Percentiles rank a stretch among this genome's conserved stretches.
Conservation (phyloP, 352 stramenopile genomes). For the Phytophthora hybrid region DNA sequence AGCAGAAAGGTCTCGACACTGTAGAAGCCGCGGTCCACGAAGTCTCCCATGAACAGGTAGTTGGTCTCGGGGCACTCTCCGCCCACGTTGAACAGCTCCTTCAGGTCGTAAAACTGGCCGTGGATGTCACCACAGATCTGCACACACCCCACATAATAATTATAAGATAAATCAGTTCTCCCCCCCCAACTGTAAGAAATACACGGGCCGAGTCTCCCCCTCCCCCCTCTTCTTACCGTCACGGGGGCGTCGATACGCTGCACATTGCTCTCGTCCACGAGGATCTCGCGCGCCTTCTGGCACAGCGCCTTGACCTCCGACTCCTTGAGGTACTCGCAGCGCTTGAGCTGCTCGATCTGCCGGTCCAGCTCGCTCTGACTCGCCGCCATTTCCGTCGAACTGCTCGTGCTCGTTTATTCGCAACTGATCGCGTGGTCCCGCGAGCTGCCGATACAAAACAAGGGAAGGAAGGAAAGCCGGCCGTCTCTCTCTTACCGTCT, state of each 20-base stretch:
- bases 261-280: slow-evolving; percentile 99
- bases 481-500: background rate
- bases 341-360: slow-evolving; percentile 92
- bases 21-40: slow-evolving; percentile 99
- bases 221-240: slow-evolving; percentile 85
- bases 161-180: slow-evolving; percentile 10
- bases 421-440: slow-evolving; percentile 19
- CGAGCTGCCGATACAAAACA: slow-evolving; percentile 12
- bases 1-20: slow-evolving; percentile 99
- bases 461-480: background rate
- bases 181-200: background rate
- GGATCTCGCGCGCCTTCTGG: slow-evolving; percentile 97
- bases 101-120: slow-evolving; percentile 99
- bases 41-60: slow-evolving; percentile 99
- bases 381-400: slow-evolving; percentile 54
- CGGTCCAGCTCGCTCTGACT: slow-evolving; percentile 89
- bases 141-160: background rate
- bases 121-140: slow-evolving; percentile 99
- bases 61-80: slow-evolving; percentile 99
- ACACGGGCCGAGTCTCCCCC: background rate
- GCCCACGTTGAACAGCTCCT: slow-evolving; percentile 98
- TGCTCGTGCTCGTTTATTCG: slow-evolving; percentile 37
- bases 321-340: slow-evolving; percentile 99
- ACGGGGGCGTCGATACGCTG: slow-evolving; percentile 98
- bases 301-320: slow-evolving; percentile 98